Evolutionary conservation across 2,329 filamentous ascomycete species (phyloP).

Genomic region (Sarocladiaceae sp.): DNA sequence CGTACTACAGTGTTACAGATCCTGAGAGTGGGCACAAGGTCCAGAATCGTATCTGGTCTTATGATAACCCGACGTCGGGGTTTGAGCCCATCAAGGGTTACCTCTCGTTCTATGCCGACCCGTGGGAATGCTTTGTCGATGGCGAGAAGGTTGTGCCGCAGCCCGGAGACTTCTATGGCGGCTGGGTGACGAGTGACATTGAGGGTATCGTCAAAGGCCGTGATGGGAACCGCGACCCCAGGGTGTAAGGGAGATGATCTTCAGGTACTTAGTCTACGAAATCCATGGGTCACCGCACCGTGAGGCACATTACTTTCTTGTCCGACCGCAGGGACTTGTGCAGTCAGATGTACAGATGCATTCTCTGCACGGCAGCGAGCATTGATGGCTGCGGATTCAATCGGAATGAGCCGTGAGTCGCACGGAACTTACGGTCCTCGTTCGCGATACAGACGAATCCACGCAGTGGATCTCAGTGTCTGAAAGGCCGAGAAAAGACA

Average conservation of each 20-base stretch:
- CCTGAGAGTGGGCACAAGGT: conserved; percentile 27
- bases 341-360: too few relatives aligned
- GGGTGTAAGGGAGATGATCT: conserved; percentile 18
- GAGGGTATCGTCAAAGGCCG: conserved; percentile 42
- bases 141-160: conserved; percentile 53
- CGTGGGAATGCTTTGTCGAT: conserved; percentile 58
- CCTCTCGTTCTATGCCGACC: conserved; percentile 53
- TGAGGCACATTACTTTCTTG: too few relatives aligned
- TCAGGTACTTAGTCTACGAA: too few relatives aligned
- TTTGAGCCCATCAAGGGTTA: conserved; percentile 50
- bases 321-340: too few relatives aligned
- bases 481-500: too few relatives aligned
- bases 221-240: conserved; percentile 32
- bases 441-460: too few relatives aligned
- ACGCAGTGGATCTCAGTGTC: too few relatives aligned
- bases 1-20: conserved; percentile 46
- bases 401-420: too few relatives aligned
- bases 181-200: conserved; percentile 50
- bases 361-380: too few relatives aligned
- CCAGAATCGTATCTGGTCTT: conserved; percentile 51
- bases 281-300: too few relatives aligned
- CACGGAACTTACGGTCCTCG: too few relatives aligned
- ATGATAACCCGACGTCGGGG: conserved; percentile 43
- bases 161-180: conserved; percentile 58
- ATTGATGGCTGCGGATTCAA: too few relatives aligned